Conservation (phyloP, 129 eudicot genomes). For the Escallonia herrerae region DNA sequence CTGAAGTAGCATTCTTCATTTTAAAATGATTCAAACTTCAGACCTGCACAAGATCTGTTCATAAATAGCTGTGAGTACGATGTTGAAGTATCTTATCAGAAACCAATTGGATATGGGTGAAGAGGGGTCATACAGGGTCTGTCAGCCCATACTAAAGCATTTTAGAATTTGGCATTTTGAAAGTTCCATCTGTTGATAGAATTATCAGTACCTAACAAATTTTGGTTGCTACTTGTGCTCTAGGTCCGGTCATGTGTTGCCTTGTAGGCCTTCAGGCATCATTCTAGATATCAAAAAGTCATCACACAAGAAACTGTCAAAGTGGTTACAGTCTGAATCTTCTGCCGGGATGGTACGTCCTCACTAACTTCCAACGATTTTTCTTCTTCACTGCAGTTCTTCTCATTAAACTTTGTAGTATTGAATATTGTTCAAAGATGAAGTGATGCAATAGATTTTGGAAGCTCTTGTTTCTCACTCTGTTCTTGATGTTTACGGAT, state of each 20-base stretch:
- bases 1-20: too few species aligned
- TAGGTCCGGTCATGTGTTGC: constrained; percentile 86
- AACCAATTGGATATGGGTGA: too few species aligned
- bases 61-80: too few species aligned
- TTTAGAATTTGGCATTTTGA: too few species aligned
- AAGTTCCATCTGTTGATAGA: too few species aligned
- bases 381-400: neutral
- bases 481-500: too few species aligned
- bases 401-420: neutral
- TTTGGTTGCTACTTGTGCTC: constrained; percentile 10
- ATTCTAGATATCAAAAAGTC: constrained; percentile 83
- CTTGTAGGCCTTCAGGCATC: constrained; percentile 82
- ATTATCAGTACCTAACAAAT: neutral
- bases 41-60: too few species aligned
- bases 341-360: constrained; percentile 55
- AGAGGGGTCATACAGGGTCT: too few species aligned
- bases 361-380: neutral
- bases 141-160: too few species aligned
- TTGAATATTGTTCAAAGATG: neutral
- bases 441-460: neutral
- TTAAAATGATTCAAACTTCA: too few species aligned
- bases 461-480: neutral
- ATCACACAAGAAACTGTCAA: constrained; percentile 83
- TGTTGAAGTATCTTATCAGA: too few species aligned
- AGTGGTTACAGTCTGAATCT: constrained; percentile 85